Evolutionary conservation across 2,329 filamentous ascomycete genomes (phyloP), one percentile per base, ranked within the genome.

Genomic region (Epichloe elymi): DNA sequence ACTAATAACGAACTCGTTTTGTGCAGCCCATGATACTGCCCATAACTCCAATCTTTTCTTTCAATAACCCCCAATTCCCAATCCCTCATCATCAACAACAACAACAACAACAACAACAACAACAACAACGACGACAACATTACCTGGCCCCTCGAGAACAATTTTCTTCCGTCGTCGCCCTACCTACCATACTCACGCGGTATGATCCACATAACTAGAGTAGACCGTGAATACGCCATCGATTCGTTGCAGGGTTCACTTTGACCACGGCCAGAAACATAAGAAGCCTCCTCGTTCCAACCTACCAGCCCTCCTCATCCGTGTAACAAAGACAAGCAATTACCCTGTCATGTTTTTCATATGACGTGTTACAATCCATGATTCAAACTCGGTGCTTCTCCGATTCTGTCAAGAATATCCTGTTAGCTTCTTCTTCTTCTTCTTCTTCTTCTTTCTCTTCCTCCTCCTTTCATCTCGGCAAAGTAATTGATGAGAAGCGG

Each of bases 341-440:
- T 19, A 11, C 14, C 8, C 30, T 26, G 17, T 37, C 19, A 41
- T 35, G n/a, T 38, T 19, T 23, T 17, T 36, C 17, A 23, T 37
- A 17, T 38, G 15, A 11, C 30, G 42, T 43, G 20, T 30, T 41
- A 44, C 8, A 23, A 40, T 46, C 39, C 50, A 60, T 8, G 3
- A 8, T 26, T 43, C 65, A 72, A 56, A 70, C 64, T 48, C 69
- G 68, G 58, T 72, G 69, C 62, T 72, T 72, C 60, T 72, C 69
- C 54, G 69, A 71, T 66, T 72, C 69, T 72, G 55, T 57, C 26
- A 45, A 49, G 55, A 53, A 37, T 5, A 14, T 2, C 5, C 11
- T 10, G 45, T 46, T 35, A 46, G 45, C 7, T 26, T 15, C 8
- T 14, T 23, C 5, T 15, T 5, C 11, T 20, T 46, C 11, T 14